These are phyloP conservation scores for Castanospermum australe DNA, from an alignment of 306 rosid genomes.

Conservation along the genomic window DNA sequence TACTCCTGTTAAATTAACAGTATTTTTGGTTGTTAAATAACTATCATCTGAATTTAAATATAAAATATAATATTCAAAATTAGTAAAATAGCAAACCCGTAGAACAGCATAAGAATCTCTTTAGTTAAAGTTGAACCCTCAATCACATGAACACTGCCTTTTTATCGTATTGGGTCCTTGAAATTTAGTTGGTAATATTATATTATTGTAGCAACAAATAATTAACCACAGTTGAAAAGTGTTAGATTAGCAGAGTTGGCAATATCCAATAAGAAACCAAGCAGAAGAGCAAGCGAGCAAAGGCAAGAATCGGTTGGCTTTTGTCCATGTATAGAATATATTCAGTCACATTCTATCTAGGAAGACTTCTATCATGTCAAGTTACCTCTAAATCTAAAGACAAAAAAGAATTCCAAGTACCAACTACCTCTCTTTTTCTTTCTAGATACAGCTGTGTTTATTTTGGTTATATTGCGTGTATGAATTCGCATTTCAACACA, in stretches of 20 bases:
- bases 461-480: background rate
- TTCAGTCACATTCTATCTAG: background rate
- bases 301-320: conserved; percentile 8
- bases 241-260: background rate
- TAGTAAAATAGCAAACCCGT: too few species aligned
- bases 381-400: background rate
- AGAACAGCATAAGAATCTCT: too few species aligned
- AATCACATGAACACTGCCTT: background rate
- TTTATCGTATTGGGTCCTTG: background rate
- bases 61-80: too few species aligned
- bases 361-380: background rate
- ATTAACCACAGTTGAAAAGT: background rate
- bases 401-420: conserved; percentile 18
- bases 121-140: too few species aligned
- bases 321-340: conserved; percentile 8
- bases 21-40: too few species aligned
- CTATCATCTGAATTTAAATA: too few species aligned
- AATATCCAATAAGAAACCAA: conserved; percentile 4
- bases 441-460: background rate
- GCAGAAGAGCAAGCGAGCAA: conserved; percentile 10
- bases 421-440: background rate
- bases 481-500: background rate
- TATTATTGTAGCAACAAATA: background rate
- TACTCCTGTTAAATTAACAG: too few species aligned
- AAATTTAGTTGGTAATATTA: background rate